These are phyloP conservation scores for Kalaharituber pfeilii DNA, from an alignment of 2,329 filamentous ascomycete species.

Conservation along the genomic window DNA sequence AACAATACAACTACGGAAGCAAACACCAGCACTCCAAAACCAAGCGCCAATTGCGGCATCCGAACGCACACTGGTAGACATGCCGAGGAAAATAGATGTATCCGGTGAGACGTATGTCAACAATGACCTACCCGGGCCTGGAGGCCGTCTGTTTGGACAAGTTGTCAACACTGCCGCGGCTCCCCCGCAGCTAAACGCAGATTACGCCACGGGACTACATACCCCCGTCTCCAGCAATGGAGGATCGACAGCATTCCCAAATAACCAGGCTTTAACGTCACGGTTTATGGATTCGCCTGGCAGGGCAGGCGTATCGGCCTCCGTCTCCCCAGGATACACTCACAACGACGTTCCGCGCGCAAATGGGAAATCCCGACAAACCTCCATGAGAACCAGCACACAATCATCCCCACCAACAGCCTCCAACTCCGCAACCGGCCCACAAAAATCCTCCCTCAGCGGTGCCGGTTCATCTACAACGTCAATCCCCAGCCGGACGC, in stretches of 20 bases:
- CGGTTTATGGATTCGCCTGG: conserved; percentile 16
- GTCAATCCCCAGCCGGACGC: conserved; percentile 14
- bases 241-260: conserved; percentile 4
- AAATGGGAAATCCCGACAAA: not conserved
- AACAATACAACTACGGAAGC: not conserved
- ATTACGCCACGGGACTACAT: not conserved
- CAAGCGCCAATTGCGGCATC: not conserved
- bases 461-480: not conserved
- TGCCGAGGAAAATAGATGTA: not conserved
- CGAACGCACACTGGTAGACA: not conserved
- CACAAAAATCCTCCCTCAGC: not conserved
- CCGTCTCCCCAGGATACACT: conserved; percentile 13
- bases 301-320: conserved; percentile 8
- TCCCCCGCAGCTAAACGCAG: not conserved
- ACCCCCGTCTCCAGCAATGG: not conserved
- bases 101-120: not conserved
- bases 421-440: conserved; percentile 8
- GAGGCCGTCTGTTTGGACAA: not conserved
- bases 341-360: not conserved
- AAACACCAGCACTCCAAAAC: not conserved
- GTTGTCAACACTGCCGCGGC: not conserved
- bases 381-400: not conserved
- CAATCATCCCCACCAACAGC: conserved; percentile 4
- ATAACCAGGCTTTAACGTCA: conserved; percentile 17
- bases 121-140: not conserved